Percentiles rank a stretch among this genome's conserved stretches.
These are phyloP conservation scores for Acacia concinna DNA, from an alignment of 331 rosid genomes.

Conservation along the genomic window DNA sequence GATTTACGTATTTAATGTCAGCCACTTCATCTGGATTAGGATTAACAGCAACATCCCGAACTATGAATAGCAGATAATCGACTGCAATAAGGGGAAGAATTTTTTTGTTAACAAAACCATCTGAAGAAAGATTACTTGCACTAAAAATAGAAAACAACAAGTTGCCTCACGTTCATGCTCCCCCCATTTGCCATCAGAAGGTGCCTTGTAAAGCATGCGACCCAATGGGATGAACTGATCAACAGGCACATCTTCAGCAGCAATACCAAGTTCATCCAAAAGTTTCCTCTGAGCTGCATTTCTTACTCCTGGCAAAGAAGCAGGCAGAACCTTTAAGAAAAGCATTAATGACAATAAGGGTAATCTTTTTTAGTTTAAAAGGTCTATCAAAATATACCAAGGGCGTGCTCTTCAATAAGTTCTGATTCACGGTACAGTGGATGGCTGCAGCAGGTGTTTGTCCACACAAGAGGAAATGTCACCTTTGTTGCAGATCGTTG, in stretches of 20 bases:
- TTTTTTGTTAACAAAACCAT: constrained; percentile 17
- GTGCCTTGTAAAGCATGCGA: constrained; percentile 96
- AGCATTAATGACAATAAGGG: not conserved
- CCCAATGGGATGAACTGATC: constrained; percentile 89
- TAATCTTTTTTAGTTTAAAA: not conserved
- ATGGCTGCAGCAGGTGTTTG: constrained; percentile 99
- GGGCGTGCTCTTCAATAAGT: constrained; percentile 75
- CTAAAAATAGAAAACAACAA: constrained; percentile 11
- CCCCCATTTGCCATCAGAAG: constrained; percentile 99
- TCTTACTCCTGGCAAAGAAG: constrained; percentile 63
- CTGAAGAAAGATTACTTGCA: not conserved
- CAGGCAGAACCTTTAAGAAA: not conserved
- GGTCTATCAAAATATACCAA: constrained; percentile 50
- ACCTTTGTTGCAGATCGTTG: constrained; percentile 98
- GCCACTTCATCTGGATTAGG: constrained; percentile 98
- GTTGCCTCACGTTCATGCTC: constrained; percentile 87
- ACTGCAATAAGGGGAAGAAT: constrained; percentile 51
- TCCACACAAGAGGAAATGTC: constrained; percentile 99
- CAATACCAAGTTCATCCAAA: constrained; percentile 92
- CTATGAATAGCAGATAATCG: constrained; percentile 85
- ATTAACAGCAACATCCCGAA: constrained; percentile 62
- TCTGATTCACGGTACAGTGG: constrained; percentile 95
- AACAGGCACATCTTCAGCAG: constrained; percentile 84
- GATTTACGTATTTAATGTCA: constrained; percentile 69
- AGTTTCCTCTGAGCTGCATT: constrained; percentile 99